Evolutionary conservation across 1,284 basidiomycete species (phyloP).

Genomic region (Entoloma clypeatum): DNA sequence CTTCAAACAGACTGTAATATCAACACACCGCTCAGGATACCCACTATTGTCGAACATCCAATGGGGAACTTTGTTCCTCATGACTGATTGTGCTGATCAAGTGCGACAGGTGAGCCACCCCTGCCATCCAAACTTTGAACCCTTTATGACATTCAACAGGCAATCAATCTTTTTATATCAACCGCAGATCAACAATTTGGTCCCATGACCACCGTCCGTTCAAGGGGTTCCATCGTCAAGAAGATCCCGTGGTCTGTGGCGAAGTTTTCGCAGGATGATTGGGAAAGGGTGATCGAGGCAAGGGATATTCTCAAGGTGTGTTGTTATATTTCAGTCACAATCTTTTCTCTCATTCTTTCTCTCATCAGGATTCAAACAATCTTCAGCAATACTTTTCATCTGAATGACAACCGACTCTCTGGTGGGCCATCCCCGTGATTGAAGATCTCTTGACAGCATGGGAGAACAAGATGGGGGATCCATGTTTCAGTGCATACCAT

Average conservation of each 20-base stretch:
- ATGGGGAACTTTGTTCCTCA: no score
- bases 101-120: no score
- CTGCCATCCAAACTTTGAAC: no score
- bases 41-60: no score
- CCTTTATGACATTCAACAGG: no score
- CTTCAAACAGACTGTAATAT: constrained; percentile 3
- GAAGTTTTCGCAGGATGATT: constrained; percentile 4
- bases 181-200: constrained; percentile 6
- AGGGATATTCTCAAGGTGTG: constrained; percentile 7
- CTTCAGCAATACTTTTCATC: constrained; percentile 12
- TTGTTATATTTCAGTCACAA: background rate
- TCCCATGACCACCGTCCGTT: constrained; percentile 1
- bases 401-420: constrained; percentile 9
- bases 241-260: constrained; percentile 9
- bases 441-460: constrained; percentile 7
- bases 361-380: constrained; percentile 3
- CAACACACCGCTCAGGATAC: constrained; percentile 1
- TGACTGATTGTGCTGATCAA: no score
- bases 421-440: constrained; percentile 4
- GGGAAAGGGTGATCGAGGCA: constrained; percentile 7
- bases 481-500: constrained; percentile 10
- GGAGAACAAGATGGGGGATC: constrained; percentile 11
- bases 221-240: background rate
- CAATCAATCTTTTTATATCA: constrained; percentile 7
- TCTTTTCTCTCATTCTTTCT: no score